These are phyloP conservation scores for Botryotinia narcissicola DNA, from an alignment of 2,329 filamentous ascomycete genomes.

Conservation along the genomic window DNA sequence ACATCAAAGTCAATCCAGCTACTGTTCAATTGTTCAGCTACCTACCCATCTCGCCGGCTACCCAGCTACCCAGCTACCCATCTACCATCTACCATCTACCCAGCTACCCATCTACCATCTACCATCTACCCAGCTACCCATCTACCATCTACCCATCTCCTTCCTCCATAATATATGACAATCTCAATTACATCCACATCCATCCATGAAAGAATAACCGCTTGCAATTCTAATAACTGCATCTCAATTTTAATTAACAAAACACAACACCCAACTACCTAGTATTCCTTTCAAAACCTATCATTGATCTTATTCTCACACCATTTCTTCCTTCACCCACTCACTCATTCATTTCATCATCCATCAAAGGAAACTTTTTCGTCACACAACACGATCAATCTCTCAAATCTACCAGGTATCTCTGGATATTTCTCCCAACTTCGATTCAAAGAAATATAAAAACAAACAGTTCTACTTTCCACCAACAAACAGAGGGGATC, in stretches of 20 bases:
- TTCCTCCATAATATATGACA: neutral
- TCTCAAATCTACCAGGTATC: neutral
- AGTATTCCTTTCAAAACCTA: neutral
- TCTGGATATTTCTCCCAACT: neutral
- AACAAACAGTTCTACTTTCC: neutral
- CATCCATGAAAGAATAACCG: conserved; percentile 1
- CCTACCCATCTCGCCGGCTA: neutral
- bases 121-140: neutral
- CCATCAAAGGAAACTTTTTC: neutral
- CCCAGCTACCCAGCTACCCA: neutral
- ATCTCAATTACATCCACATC: neutral
- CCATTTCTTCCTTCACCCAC: neutral
- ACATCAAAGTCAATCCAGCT: neutral
- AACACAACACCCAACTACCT: neutral
- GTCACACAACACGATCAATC: neutral
- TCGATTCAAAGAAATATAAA: neutral
- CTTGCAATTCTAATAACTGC: neutral
- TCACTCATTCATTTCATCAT: neutral
- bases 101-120: neutral
- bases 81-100: neutral
- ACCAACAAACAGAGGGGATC: neutral
- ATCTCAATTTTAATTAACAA: neutral
- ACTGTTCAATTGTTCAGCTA: neutral
- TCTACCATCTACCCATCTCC: neutral
- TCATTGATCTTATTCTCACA: neutral